Conservation (phyloP, 2,329 filamentous ascomycete species). For the Stagonosporopsis vannaccii region DNA sequence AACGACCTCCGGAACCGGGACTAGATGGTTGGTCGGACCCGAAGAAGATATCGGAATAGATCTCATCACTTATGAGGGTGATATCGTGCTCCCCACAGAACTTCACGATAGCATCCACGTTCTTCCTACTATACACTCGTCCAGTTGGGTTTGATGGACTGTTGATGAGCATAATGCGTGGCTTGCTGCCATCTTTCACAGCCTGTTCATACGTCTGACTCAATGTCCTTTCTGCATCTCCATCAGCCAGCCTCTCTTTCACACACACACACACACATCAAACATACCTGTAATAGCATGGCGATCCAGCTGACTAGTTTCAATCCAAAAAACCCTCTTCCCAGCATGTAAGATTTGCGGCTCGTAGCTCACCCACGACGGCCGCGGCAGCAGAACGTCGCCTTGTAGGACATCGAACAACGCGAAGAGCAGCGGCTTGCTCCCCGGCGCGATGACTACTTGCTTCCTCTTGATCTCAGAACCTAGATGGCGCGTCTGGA, state of each 20-base stretch:
- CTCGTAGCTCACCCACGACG: constrained; percentile 16
- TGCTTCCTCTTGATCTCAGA: background rate
- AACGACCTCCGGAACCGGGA: background rate
- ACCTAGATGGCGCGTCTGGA: constrained; percentile 5
- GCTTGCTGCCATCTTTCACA: background rate
- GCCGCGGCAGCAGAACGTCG: constrained; percentile 9
- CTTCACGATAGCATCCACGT: background rate
- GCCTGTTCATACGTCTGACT: background rate
- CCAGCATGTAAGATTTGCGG: constrained; percentile 11
- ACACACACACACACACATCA: too few relatives aligned
- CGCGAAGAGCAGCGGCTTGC: constrained; percentile 11
- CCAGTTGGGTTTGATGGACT: constrained; percentile 15
- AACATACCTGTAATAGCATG: constrained; percentile 6
- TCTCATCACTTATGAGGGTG: constrained; percentile 10
- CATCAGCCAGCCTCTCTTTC: background rate
- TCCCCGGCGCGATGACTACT: constrained; percentile 7
- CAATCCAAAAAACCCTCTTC: constrained; percentile 10
- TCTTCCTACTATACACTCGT: background rate
- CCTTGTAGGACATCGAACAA: constrained; percentile 9
- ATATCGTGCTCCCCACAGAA: constrained; percentile 1
- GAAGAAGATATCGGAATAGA: constrained; percentile 8
- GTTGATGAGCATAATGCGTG: constrained; percentile 9
- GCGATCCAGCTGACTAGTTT: constrained; percentile 4
- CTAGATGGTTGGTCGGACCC: background rate
- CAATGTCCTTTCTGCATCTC: background rate